phyloP scores from a whole-genome alignment of 176 grass and related monocot species.

The Echinochloa phyllopogon region DNA sequence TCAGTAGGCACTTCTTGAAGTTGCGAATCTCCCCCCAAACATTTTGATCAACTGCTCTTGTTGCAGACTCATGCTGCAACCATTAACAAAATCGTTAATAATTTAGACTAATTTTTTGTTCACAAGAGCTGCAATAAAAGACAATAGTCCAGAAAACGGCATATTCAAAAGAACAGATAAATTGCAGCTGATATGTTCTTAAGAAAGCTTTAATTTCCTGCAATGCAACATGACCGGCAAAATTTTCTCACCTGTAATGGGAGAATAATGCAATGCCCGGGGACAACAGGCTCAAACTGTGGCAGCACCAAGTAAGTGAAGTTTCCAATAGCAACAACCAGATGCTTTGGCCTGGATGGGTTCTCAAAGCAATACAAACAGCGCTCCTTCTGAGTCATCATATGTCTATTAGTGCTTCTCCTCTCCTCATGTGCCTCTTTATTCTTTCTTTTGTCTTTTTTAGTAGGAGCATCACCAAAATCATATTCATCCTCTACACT shows the following conservation, averaged over 20 bases:
- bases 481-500: slow-evolving; percentile 95
- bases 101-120: not conserved
- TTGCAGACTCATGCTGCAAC: slow-evolving; percentile 78
- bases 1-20: slow-evolving; percentile 93
- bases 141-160: not conserved
- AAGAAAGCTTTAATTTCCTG: slow-evolving; percentile 24
- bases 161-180: slow-evolving; percentile 7
- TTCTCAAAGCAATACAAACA: slow-evolving; percentile 97
- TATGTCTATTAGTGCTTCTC: slow-evolving; percentile 34
- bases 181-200: not conserved
- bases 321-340: slow-evolving; percentile 90
- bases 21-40: slow-evolving; percentile 90
- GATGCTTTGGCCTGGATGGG: slow-evolving; percentile 93
- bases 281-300: slow-evolving; percentile 74
- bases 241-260: slow-evolving; percentile 78
- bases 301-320: slow-evolving; percentile 95
- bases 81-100: slow-evolving; percentile 35
- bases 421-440: slow-evolving; percentile 53
- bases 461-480: slow-evolving; percentile 81
- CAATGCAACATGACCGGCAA: slow-evolving; percentile 7
- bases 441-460: slow-evolving; percentile 69
- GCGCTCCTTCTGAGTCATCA: slow-evolving; percentile 84
- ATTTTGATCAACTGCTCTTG: slow-evolving; percentile 86
- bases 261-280: slow-evolving; percentile 88
- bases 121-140: slow-evolving; percentile 7